These are phyloP conservation scores for Carex littledalei DNA, from an alignment of 176 grass and related monocot species.

Conservation along the genomic window DNA sequence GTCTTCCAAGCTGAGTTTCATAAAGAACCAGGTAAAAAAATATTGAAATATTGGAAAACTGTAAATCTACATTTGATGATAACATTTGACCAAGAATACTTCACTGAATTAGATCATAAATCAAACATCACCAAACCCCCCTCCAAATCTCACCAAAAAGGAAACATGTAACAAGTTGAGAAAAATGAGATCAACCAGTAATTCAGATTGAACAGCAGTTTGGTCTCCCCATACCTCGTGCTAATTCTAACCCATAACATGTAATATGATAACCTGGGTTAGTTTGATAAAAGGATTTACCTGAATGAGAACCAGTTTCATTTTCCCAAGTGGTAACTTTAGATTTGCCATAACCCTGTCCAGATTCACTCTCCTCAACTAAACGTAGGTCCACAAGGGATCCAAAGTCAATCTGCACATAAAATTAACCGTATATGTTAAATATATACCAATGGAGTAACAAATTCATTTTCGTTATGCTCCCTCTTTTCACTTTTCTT, in stretches of 20 bases:
- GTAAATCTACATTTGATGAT: background rate
- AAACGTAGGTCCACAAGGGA: conserved; percentile 17
- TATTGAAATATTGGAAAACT: background rate
- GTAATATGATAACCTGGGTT: background rate
- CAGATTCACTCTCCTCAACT: conserved; percentile 12
- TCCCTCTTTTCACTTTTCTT: background rate
- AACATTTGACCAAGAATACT: background rate
- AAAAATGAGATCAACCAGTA: background rate
- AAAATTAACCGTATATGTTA: background rate
- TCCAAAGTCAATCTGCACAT: conserved; percentile 22
- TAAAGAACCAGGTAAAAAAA: background rate
- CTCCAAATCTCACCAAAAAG: background rate
- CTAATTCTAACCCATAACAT: background rate
- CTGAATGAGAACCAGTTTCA: background rate
- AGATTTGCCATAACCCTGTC: background rate
- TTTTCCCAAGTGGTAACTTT: background rate
- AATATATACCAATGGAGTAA: background rate
- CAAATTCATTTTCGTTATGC: background rate
- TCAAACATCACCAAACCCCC: background rate
- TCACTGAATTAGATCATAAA: background rate
- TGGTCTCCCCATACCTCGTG: background rate
- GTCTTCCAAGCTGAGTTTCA: conserved; percentile 1
- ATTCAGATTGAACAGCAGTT: background rate
- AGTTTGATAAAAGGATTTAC: background rate
- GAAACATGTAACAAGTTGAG: background rate